Conservation (phyloP, 176 grass and related monocot genomes). For the Rhynchospora breviuscula region DNA sequence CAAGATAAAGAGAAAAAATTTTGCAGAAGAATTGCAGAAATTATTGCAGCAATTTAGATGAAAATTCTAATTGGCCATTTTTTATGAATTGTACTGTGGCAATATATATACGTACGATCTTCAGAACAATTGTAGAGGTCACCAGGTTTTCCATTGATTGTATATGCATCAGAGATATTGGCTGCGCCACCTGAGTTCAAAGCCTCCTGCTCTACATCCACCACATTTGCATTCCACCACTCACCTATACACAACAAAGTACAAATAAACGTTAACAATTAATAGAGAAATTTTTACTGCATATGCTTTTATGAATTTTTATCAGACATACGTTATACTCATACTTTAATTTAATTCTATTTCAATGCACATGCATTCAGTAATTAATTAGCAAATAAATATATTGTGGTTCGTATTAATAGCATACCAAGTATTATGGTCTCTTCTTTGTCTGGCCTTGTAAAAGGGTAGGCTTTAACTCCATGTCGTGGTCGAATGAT, state of each 20-base stretch:
- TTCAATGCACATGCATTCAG: background rate
- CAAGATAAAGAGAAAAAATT: background rate
- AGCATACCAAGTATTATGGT: constrained; percentile 37
- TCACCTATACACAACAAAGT: constrained; percentile 28
- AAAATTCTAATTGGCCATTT: background rate
- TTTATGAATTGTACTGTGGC: background rate
- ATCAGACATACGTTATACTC: no score
- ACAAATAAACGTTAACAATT: background rate
- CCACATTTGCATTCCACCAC: constrained; percentile 64
- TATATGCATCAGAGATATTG: constrained; percentile 38
- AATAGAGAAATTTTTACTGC: background rate
- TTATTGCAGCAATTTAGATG: background rate
- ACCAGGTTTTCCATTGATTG: constrained; percentile 59
- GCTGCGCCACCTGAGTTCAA: background rate
- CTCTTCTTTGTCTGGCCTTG: constrained; percentile 35
- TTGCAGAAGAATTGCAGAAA: background rate
- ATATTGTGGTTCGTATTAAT: background rate
- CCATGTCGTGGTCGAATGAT: constrained; percentile 37
- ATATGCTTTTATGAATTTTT: background rate
- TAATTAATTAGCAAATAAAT: background rate
- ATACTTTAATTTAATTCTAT: background rate
- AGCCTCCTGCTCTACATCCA: background rate
- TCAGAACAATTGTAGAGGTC: constrained; percentile 34
- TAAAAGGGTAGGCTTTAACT: constrained; percentile 37
- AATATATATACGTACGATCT: constrained; percentile 30